Base-by-base conservation (phyloP, 139 green algal species). In the Gonium pectorale region DNA sequence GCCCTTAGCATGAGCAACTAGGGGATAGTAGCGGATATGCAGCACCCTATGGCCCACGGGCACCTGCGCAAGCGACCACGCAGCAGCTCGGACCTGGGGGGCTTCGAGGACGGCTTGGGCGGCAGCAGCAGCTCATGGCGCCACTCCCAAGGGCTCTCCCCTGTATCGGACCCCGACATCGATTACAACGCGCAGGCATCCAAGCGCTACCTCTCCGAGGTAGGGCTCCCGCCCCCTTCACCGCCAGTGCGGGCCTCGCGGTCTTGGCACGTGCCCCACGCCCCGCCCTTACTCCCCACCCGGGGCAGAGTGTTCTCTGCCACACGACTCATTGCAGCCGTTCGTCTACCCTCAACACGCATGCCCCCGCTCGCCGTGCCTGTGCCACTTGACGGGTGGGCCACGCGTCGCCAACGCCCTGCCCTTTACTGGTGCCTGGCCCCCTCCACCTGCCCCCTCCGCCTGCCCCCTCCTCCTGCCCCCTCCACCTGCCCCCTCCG, bases 91-190 rank as follows among this genome's bases (percentile, higher is more conserved):
- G 70, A 79, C 21, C 33, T 6, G n/a, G 9, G 35, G 24, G 7
- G n/a, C 31, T 67, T 38, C 22, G 71, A 80, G 21, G 71, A 80
- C 37, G 9, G 51, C 3, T 52, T 80, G 5, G 54, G 13, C 33
- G 31, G 33, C 21, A 35, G 71, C 37, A n/a, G 7, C 56, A n/a
- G n/a, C n/a, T n/a, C n/a, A n/a, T 77, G 68, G 68, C 68, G 68
- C 43, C 60, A 77, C 41, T 77, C 68, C n/a, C 56, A 15, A n/a
- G 22, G 56, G 19, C 15, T 64, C 6, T 60, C 68, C 2, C 75
- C 75, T 2, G 40, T 66, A 43, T 54, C 31, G 43, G 77, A 83
- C 77, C 77, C 77, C 5, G 77, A 83, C 41, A 83, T 83, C 22
- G 77, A 83, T 19, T 64, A 44, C 62, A 73, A 73, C 33, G 11